These are phyloP conservation scores for Talaromyces sp. DNA, from an alignment of 2,329 filamentous ascomycete species.

Conservation along the genomic window DNA sequence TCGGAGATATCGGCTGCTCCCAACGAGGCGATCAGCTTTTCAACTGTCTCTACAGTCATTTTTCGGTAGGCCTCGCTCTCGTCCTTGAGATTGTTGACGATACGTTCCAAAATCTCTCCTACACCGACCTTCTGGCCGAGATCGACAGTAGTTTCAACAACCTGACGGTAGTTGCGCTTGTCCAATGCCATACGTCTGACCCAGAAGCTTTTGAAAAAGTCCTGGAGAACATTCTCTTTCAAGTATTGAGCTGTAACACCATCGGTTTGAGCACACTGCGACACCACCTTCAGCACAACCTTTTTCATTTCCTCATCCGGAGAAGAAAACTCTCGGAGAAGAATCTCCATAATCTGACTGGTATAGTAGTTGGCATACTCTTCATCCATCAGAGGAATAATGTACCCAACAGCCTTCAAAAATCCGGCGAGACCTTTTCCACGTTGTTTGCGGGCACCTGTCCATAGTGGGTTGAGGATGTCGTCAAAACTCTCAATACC, in stretches of 20 bases:
- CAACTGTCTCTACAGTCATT: constrained; percentile 97
- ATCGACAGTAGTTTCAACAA: constrained; percentile 96
- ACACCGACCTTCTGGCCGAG: constrained; percentile 97
- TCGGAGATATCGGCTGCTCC: constrained; percentile 93
- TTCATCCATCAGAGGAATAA: constrained; percentile 98
- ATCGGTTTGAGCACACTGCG: constrained; percentile 89
- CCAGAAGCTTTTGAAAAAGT: constrained; percentile 99
- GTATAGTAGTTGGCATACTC: constrained; percentile 99
- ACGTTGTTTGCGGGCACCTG: constrained; percentile 89
- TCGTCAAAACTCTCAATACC: constrained; percentile 99
- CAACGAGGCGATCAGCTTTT: constrained; percentile 90
- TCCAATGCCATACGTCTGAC: constrained; percentile 94
- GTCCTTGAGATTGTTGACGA: constrained; percentile 94
- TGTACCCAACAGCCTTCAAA: constrained; percentile 94
- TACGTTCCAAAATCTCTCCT: constrained; percentile 86
- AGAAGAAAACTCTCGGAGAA: constrained; percentile 91
- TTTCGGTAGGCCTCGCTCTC: constrained; percentile 97
- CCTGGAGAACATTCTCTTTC: constrained; percentile 89
- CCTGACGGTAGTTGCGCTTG: constrained; percentile 95
- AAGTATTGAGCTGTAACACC: constrained; percentile 93
- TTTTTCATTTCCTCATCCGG: constrained; percentile 99
- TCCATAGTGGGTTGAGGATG: constrained; percentile 96
- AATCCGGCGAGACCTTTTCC: constrained; percentile 95
- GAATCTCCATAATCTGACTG: constrained; percentile 96
- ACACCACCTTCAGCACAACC: constrained; percentile 94